Evolutionary conservation across 2,329 filamentous ascomycete species (phyloP), one percentile per base, ranked within the genome.

Genomic region (Cytospora paraplurivora): DNA sequence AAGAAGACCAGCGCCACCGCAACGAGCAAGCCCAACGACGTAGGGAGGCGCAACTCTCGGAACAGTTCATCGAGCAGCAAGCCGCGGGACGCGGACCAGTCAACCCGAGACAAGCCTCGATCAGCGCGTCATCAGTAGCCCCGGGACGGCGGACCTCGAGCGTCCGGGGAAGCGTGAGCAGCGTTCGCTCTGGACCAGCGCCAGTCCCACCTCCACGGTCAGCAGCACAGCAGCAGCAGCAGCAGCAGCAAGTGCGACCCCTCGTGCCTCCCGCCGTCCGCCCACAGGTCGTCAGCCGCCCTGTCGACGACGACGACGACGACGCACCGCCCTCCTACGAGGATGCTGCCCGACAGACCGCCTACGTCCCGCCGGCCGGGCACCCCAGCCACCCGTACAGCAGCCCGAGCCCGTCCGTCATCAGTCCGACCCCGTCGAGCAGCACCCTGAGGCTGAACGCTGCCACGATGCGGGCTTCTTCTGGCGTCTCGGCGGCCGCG

Each of bases 1-100:
- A 97, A 73, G 94, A 98, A 74, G 92, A 97, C 67, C 88, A 92
- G 70, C 84, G 87, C 15, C 86, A 93, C 67, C 84, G 85, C n/a
- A 69, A 72, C 7, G 82, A 86, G 56, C 83, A 87, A 56, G 85
- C 84, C 11, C 84, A 88, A 1, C 82, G 88, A 8, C 80, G 82
- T 12, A 81, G 86, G n/a, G 88, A 93, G 73, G 87, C 86, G 61
- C 79, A 86, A 63, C 79, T 91, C 1, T 90, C 88, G 0, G 87
- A 90, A 71, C 86, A 88, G 66, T 90, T 83, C 68, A 90, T 93
- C 62, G 85, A 89, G 68, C 86, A 87, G 67, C 85, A 88, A 71
- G 83, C 78, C 7, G 62, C 51, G 32, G 33, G 57, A 11, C 62
- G 56, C 44, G 64, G 64, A 7, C 54, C 64, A 3, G 53, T 55